A percentile compares a stretch with the other conserved stretches of the same genome.
Conservation (phyloP, 164 flowering plant genomes). For the Umbellularia californica region DNA sequence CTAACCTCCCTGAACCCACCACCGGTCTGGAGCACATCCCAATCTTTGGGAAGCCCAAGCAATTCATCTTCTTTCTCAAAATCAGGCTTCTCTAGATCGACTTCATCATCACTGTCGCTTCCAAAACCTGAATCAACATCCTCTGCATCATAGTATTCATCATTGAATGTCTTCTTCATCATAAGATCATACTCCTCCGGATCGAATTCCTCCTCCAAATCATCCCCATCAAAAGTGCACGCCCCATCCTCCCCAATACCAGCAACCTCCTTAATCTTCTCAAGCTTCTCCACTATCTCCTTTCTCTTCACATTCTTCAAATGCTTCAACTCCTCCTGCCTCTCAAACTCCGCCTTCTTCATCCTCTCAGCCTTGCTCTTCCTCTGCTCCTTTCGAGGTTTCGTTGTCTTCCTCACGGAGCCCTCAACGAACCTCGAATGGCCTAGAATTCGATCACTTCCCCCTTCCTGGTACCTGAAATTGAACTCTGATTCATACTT, state of each 20-base stretch:
- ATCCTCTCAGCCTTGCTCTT: slow-evolving; percentile 74
- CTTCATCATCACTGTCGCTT: slow-evolving; percentile 47
- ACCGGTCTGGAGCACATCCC: slow-evolving; percentile 48
- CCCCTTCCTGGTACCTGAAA: slow-evolving; percentile 69
- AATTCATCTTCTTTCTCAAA: slow-evolving; percentile 85
- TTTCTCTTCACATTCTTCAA: slow-evolving; percentile 89
- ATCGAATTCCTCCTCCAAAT: slow-evolving; percentile 83
- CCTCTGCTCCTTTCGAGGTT: slow-evolving; percentile 62
- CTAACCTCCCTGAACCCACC: slow-evolving; percentile 55
- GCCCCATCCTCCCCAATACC: slow-evolving; percentile 47
- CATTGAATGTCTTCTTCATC: slow-evolving; percentile 68
- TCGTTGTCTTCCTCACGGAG: slow-evolving; percentile 74
- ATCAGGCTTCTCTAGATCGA: slow-evolving; percentile 61
- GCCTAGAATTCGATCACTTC: slow-evolving; percentile 66
- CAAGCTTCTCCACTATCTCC: slow-evolving; percentile 68
- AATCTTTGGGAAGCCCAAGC: slow-evolving; percentile 73
- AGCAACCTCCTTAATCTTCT: slow-evolving; percentile 54
- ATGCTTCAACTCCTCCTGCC: slow-evolving; percentile 84
- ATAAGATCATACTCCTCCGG: slow-evolving; percentile 74
- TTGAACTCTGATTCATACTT: slow-evolving; percentile 53
- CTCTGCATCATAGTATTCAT: slow-evolving; percentile 61
- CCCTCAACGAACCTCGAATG: slow-evolving; percentile 64
- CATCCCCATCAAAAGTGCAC: slow-evolving; percentile 35
- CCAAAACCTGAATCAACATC: slow-evolving; percentile 60
- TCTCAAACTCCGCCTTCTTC: slow-evolving; percentile 57